Conservation (phyloP, 73 alveolate genomes). For the Tetrahymena thermophila region DNA sequence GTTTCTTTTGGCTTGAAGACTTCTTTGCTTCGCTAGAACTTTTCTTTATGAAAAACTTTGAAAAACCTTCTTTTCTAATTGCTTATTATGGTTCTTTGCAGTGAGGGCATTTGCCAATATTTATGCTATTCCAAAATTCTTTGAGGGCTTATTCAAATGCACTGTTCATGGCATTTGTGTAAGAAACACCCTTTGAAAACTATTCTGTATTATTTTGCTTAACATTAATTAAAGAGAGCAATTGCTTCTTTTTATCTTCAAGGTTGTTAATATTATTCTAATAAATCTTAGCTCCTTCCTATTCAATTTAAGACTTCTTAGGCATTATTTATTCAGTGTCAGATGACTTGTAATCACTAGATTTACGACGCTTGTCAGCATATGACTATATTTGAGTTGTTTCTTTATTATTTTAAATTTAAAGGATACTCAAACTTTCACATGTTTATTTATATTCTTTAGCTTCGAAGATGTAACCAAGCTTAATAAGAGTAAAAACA, state of each 20-base stretch:
- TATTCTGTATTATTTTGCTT: background rate
- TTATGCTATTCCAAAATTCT: background rate
- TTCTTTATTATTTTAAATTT: background rate
- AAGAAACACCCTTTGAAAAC: background rate
- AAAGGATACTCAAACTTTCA: background rate
- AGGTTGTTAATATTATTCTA: background rate
- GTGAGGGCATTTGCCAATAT: constrained; percentile 36
- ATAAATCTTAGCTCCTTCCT: background rate
- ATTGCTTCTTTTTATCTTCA: background rate
- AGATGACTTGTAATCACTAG: background rate
- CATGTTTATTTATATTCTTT: background rate
- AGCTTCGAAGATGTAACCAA: background rate
- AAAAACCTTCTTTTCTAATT: constrained; percentile 39
- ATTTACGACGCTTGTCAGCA: background rate
- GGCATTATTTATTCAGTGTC: background rate
- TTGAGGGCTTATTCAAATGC: background rate
- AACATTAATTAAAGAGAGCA: background rate
- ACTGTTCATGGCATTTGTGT: background rate
- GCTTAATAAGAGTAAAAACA: background rate
- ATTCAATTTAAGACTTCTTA: background rate
- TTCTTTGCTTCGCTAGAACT: constrained; percentile 2
- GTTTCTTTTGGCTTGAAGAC: background rate
- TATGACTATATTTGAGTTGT: background rate
- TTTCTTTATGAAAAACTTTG: constrained; percentile 21
- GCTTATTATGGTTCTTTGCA: constrained; percentile 14